These are phyloP conservation scores for Bombardia bombarda DNA, from an alignment of 495 filamentous ascomycete species.

Conservation along the genomic window DNA sequence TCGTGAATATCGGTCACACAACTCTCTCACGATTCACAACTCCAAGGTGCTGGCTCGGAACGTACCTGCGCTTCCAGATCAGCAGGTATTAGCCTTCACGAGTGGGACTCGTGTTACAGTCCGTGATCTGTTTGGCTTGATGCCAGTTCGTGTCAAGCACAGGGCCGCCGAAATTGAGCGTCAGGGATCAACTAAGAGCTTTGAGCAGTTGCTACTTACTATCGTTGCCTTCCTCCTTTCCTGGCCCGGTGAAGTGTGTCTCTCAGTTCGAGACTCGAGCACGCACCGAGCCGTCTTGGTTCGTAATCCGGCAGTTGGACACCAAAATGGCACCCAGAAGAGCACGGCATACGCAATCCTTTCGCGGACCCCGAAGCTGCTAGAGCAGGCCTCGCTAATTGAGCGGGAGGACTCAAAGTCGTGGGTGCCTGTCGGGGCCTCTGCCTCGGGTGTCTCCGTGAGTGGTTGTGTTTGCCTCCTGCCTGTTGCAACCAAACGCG, in stretches of 20 bases:
- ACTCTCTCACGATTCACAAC: constrained; percentile 64
- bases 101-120: constrained; percentile 78
- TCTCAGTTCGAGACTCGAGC: constrained; percentile 37
- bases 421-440: constrained; percentile 66
- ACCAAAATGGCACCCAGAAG: neutral
- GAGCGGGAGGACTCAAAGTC: constrained; percentile 37
- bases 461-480: constrained; percentile 60
- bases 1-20: constrained; percentile 51
- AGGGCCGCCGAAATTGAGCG: constrained; percentile 55
- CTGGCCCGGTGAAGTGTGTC: constrained; percentile 40
- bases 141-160: constrained; percentile 93
- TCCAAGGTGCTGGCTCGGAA: constrained; percentile 61
- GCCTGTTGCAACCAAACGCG: constrained; percentile 60
- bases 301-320: neutral
- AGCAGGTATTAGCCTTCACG: constrained; percentile 44
- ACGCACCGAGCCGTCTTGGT: constrained; percentile 10
- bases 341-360: neutral
- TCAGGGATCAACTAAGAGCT: constrained; percentile 40
- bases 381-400: constrained; percentile 57
- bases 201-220: constrained; percentile 54
- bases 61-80: constrained; percentile 53
- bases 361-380: constrained; percentile 26
- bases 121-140: constrained; percentile 84
- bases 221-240: constrained; percentile 60
- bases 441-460: constrained; percentile 49